Conservation (phyloP, 2,329 filamentous ascomycete genomes). For the Xylariaceae sp. region DNA sequence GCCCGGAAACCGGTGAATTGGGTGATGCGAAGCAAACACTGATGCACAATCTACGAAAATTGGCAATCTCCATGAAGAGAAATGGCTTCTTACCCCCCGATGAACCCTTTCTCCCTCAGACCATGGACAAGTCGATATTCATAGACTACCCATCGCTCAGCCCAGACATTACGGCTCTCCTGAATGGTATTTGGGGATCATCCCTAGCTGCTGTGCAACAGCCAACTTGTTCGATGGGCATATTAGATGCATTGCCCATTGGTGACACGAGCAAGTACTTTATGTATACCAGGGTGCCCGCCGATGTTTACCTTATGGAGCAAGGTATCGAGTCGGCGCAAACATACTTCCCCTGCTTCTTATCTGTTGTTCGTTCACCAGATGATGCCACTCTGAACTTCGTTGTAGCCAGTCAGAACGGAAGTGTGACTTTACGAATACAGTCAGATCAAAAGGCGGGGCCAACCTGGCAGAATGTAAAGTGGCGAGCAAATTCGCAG, state of each 20-base stretch:
- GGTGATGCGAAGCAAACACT: conserved; percentile 54
- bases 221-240: conserved; percentile 44
- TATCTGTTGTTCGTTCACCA: conserved; percentile 70
- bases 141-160: conserved; percentile 70
- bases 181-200: conserved; percentile 59
- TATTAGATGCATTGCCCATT: conserved; percentile 69
- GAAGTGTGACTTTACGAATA: conserved; percentile 70
- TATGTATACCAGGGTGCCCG: conserved; percentile 74
- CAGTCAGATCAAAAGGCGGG: conserved; percentile 64
- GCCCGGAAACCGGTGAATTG: conserved; percentile 42
- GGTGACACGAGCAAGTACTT: conserved; percentile 72
- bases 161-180: conserved; percentile 65
- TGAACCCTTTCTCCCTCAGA: conserved; percentile 66
- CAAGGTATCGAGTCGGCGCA: conserved; percentile 64
- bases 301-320: conserved; percentile 71
- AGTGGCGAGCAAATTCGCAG: conserved; percentile 67
- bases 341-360: conserved; percentile 66
- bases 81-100: conserved; percentile 74
- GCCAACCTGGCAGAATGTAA: conserved; percentile 75
- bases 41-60: conserved; percentile 63
- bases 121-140: conserved; percentile 80
- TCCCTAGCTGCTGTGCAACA: conserved; percentile 45
- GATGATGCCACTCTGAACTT: conserved; percentile 68
- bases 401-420: conserved; percentile 74
- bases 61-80: conserved; percentile 78